A percentile compares a stretch with the other conserved stretches of the same genome.
Evolutionary conservation across 805 yeast genomes (phyloP).

Genomic region (Metschnikowia lachancei): DNA sequence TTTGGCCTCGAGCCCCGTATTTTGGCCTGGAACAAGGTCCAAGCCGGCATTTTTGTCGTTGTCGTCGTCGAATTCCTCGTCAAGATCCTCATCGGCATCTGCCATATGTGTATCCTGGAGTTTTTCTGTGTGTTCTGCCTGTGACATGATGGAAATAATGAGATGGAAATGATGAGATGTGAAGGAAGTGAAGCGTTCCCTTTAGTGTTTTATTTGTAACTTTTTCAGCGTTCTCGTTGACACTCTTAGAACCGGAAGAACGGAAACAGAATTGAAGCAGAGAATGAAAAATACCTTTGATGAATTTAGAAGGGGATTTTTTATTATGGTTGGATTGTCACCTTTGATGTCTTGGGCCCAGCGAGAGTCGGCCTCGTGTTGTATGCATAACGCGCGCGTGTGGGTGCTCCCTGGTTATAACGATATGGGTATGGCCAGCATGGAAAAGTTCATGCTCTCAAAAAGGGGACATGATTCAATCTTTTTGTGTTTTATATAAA

Average conservation of each 20-base stretch:
- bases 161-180: neutral
- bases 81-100: constrained; percentile 20
- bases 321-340: too few species aligned
- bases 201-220: too few species aligned
- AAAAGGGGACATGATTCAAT: too few species aligned
- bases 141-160: neutral
- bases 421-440: too few species aligned
- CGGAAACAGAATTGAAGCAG: neutral
- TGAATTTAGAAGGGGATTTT: neutral
- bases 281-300: neutral
- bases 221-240: too few species aligned
- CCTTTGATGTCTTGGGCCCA: too few species aligned
- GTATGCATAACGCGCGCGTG: too few species aligned
- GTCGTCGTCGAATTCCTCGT: constrained; percentile 26
- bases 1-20: neutral
- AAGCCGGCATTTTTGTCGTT: constrained; percentile 14
- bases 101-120: constrained; percentile 6
- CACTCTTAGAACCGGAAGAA: too few species aligned
- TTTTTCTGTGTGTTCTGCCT: neutral
- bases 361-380: too few species aligned
- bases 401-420: too few species aligned
- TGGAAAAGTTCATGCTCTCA: too few species aligned
- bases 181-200: neutral
- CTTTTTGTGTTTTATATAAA: too few species aligned
- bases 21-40: constrained; percentile 6